phyloP scores from a whole-genome alignment of 371 early-diverging fungal species.

The Rhizopus stolonifer region DNA sequence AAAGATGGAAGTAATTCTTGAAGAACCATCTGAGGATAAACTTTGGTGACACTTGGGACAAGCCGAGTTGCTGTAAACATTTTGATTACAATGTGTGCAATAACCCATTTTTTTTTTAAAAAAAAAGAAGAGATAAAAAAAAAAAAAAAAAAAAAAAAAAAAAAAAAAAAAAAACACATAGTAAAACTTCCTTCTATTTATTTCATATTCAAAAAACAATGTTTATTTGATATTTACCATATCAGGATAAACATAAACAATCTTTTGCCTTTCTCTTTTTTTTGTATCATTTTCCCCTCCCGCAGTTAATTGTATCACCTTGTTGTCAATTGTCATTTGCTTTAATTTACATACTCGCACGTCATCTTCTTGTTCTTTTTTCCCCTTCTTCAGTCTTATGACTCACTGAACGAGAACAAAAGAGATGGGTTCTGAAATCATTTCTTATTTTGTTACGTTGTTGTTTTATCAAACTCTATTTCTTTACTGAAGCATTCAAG shows the following conservation, averaged over 20 bases:
- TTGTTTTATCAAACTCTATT: too few relatives aligned
- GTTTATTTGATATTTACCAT: neutral
- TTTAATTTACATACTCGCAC: neutral
- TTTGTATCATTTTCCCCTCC: neutral
- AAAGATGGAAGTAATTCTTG: constrained; percentile 12
- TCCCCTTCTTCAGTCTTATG: neutral
- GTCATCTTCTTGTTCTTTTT: neutral
- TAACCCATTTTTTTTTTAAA: constrained; percentile 19
- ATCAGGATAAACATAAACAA: constrained; percentile 1
- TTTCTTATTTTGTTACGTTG: too few relatives aligned
- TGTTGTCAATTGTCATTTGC: neutral
- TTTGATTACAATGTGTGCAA: constrained; percentile 27
- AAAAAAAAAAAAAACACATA: neutral
- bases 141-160: neutral
- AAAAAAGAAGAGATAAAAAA: too few relatives aligned
- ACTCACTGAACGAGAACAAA: too few relatives aligned
- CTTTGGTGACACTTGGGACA: constrained; percentile 24
- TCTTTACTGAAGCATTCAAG: too few relatives aligned
- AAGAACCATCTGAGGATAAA: neutral
- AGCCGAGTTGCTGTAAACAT: constrained; percentile 14
- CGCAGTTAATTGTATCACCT: neutral
- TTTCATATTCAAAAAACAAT: constrained; percentile 3
- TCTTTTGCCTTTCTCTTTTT: neutral
- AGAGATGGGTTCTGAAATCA: too few relatives aligned
- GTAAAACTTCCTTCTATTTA: neutral